Base-by-base conservation (phyloP, 2,329 filamentous ascomycete species). In the Claviceps pazoutovae region DNA sequence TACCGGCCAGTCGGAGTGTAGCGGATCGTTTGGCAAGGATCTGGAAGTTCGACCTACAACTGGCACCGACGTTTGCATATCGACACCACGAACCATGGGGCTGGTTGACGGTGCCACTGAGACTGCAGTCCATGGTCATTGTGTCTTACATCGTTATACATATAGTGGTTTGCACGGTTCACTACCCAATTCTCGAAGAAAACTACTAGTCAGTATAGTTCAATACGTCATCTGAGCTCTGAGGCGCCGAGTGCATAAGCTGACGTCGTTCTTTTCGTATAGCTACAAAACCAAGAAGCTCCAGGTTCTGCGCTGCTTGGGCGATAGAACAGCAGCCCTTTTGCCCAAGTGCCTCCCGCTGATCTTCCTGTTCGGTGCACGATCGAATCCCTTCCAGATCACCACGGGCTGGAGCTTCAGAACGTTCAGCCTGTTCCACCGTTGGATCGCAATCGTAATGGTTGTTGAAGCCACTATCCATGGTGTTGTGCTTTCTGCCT, bases 371-470 rank as follows among this genome's bases (percentile, higher is more conserved):
- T 84, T 84, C 56, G 76, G 74, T 1, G 74, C 74, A 53, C 71
- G 82, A 30, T 83, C 83, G 56, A 82, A 84, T 55, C 63, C 78
- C 0, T 68, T 84, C 36, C 65, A 82, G 43, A 79, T 75, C 73
- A 60, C 76, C 1, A 84, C 81, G 0, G 80, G 80, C 1, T 84
- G 81, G 79, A 76, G 74, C 23, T 83, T 79, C 58, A 70, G 72
- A 6, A 79, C 76, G 0, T 83, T 78, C 57, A 83, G 78, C 57
- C 69, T 76, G 34, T 83, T 83, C 53, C 81, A 84, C 63, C 74
- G 80, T 8, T 79, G 78, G 68, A 68, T 81, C 9, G 80, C 80
- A 2, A 68, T 79, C 43, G 67, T 81, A 13, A 70, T 78, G 14
- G 78, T 78, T 0, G 53, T 80, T 1, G 71, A 82, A 56, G 79